Conservation (phyloP, 371 early-diverging fungal genomes). For the Apophysomyces sp. region DNA sequence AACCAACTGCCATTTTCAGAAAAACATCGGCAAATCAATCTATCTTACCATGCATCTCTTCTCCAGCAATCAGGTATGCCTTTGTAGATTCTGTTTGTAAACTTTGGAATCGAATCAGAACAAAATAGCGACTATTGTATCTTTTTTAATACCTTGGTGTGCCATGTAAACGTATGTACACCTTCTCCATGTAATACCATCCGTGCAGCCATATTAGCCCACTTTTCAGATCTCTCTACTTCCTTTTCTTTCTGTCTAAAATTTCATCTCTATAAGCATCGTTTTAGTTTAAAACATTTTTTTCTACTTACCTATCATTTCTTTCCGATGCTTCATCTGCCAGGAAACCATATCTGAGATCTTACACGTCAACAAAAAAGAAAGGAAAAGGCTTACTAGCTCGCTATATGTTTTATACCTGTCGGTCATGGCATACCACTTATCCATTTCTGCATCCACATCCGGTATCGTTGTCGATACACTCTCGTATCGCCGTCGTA, state of each 20-base stretch:
- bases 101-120: slow-evolving; percentile 21
- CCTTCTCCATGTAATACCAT: slow-evolving; percentile 31
- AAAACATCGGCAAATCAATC: neutral
- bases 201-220: slow-evolving; percentile 55
- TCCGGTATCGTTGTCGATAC: slow-evolving; percentile 19
- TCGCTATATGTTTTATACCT: slow-evolving; percentile 27
- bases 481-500: slow-evolving; percentile 10
- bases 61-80: slow-evolving; percentile 71
- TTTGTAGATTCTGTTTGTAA: slow-evolving; percentile 55
- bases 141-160: slow-evolving; percentile 35
- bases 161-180: slow-evolving; percentile 36
- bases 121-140: neutral
- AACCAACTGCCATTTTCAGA: neutral
- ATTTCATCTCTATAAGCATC: neutral
- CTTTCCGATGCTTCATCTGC: slow-evolving; percentile 13
- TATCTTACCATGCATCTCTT: slow-evolving; percentile 61
- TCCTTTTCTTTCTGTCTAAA: slow-evolving; percentile 32
- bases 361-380: neutral
- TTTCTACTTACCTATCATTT: slow-evolving; percentile 14
- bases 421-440: slow-evolving; percentile 48
- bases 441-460: slow-evolving; percentile 47
- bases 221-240: slow-evolving; percentile 48
- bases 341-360: slow-evolving; percentile 47
- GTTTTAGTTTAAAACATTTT: neutral
- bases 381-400: too few species aligned